Evolutionary conservation across 1,284 basidiomycete genomes (phyloP).

Genomic region (Naganishia liquefaciens): DNA sequence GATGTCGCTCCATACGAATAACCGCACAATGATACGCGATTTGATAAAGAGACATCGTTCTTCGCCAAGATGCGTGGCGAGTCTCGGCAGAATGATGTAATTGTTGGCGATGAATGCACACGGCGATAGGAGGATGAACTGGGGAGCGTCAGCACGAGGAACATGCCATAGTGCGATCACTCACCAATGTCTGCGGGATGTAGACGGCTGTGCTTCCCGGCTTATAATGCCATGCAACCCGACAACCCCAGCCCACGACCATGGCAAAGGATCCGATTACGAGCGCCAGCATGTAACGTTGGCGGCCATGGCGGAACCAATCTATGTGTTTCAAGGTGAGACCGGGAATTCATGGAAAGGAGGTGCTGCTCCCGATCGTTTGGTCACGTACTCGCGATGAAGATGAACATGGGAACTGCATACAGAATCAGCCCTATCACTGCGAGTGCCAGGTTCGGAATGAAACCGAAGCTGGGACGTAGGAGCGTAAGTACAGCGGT

Average conservation of each 20-base stretch:
- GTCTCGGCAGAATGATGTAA: constrained; percentile 67
- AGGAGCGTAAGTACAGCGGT: not conserved
- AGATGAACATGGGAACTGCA: constrained; percentile 30
- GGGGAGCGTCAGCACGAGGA: not conserved
- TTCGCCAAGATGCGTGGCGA: constrained; percentile 61
- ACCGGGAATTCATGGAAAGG: not conserved
- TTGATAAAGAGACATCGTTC: constrained; percentile 52
- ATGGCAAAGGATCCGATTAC: constrained; percentile 44
- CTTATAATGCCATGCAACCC: constrained; percentile 52
- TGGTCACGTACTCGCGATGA: constrained; percentile 36
- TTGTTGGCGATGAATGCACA: constrained; percentile 73
- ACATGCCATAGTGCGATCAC: constrained; percentile 7
- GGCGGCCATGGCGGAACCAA: constrained; percentile 33
- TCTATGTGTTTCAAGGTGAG: constrained; percentile 27
- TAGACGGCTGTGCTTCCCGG: constrained; percentile 54
- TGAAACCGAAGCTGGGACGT: constrained; percentile 37
- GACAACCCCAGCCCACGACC: constrained; percentile 45
- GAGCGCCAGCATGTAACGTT: constrained; percentile 40
- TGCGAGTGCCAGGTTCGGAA: constrained; percentile 34
- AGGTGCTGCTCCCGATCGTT: not conserved
- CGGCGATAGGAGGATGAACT: constrained; percentile 55
- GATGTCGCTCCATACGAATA: constrained; percentile 60
- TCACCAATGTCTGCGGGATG: constrained; percentile 63
- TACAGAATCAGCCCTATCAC: constrained; percentile 35
- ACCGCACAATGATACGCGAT: constrained; percentile 40